Percentiles rank a stretch among this genome's conserved stretches.
These are phyloP conservation scores for Pseudogymnoascus verrucosus DNA, from an alignment of 2,329 filamentous ascomycete genomes.

Conservation along the genomic window DNA sequence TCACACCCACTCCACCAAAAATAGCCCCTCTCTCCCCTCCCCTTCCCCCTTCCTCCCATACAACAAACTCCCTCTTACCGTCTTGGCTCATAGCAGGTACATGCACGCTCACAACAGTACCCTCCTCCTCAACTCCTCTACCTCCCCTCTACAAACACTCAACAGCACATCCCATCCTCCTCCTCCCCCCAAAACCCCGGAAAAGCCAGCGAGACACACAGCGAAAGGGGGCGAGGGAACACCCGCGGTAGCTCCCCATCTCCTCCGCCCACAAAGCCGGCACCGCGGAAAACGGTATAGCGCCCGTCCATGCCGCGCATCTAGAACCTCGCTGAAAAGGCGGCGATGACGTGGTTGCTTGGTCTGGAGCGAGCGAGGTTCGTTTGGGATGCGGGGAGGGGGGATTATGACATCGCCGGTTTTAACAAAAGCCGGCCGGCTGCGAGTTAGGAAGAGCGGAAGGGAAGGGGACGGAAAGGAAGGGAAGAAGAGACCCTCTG, in stretches of 20 bases:
- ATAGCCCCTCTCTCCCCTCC: not conserved
- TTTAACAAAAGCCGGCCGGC: not conserved
- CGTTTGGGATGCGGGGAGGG: constrained; percentile 40
- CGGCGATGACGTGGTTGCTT: constrained; percentile 34
- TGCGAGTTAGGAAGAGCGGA: no score
- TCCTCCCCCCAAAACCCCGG: not conserved
- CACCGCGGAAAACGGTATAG: not conserved
- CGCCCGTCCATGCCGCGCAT: not conserved
- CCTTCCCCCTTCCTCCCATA: not conserved
- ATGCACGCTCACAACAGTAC: not conserved
- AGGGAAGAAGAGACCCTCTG: not conserved
- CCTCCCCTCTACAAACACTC: not conserved
- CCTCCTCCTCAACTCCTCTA: not conserved
- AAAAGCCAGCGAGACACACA: not conserved
- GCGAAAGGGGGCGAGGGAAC: not conserved
- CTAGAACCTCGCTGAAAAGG: constrained; percentile 28
- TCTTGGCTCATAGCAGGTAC: not conserved
- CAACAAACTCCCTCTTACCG: not conserved
- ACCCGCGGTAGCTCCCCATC: not conserved
- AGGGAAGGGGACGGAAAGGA: not conserved
- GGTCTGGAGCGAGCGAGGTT: no score
- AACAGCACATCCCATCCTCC: not conserved
- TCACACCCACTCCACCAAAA: not conserved
- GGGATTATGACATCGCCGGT: not conserved
- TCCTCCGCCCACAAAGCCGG: not conserved